Base-by-base conservation (phyloP, 805 yeast genomes). In the Lachancea nothofagi region DNA sequence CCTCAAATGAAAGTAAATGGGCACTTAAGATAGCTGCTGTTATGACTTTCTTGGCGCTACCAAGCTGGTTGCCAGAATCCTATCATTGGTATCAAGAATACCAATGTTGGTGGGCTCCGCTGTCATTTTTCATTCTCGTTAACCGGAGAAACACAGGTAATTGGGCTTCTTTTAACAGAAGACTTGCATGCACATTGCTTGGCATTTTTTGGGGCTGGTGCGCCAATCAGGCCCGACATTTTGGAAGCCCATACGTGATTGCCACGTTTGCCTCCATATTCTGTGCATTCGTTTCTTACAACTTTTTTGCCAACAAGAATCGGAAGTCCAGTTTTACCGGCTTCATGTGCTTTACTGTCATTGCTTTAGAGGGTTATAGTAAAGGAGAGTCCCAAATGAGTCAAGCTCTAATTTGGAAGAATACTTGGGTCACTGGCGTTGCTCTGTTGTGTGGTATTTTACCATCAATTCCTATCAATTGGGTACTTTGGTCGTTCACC, bases 131-230 rank as follows among this genome's bases (percentile, higher is more conserved):
- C 38, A 48, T 64, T 23, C 47, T 69, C 24, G 53, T 65, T 4
- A 70, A 71, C 45, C 70, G 74, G 20, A 64, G 69, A 42, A 64
- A 62, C 29, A 54, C 66, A 7, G 65, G 66, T 12, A 62, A 54
- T 6, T 57, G 78, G 62, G 42, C 39, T 12, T 54, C 58, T 19
- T 25, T 66, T 2, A 19, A 48, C 2, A 55, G 60, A n/a, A 55
- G 75, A 45, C 15, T 64, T 0, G 10, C 52, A 0, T 62, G 62
- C 28, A 64, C 69, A 42, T 35, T 71, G 7, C 20, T 61, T n/a
- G 74, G 74, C 2, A 58, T 65, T 8, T 65, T 71, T 42, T 69
- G 73, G 69, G 77, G 71, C 0, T 72, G 75, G 63, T 65, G 71
- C 10, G 68, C 72, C 0, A 58, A 55, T 41, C 64, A 66, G 21